These are phyloP conservation scores for Thielaviopsis ethacetica DNA, from an alignment of 2,329 filamentous ascomycete genomes.

Conservation along the genomic window DNA sequence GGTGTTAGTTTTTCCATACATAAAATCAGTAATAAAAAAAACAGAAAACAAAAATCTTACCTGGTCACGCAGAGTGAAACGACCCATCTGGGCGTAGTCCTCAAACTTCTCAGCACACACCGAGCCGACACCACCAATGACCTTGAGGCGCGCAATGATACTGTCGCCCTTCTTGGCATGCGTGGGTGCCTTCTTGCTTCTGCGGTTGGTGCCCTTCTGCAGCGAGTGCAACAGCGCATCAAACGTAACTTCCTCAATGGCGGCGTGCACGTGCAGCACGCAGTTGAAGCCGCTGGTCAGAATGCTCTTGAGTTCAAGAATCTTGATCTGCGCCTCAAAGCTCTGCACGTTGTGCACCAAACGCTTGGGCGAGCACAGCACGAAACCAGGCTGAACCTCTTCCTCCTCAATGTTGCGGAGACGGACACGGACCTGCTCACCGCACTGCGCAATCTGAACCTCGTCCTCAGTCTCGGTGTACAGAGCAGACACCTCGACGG, in stretches of 20 bases:
- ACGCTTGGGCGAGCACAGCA: slow-evolving; percentile 86
- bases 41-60: slow-evolving; percentile 27
- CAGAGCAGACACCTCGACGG: slow-evolving; percentile 63
- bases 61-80: slow-evolving; percentile 80
- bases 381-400: slow-evolving; percentile 88
- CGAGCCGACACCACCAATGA: slow-evolving; percentile 68
- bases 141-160: slow-evolving; percentile 83
- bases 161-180: slow-evolving; percentile 70
- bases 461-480: slow-evolving; percentile 97
- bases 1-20: not conserved
- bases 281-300: slow-evolving; percentile 93
- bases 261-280: slow-evolving; percentile 90
- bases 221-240: slow-evolving; percentile 76
- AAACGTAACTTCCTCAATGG: slow-evolving; percentile 95
- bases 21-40: not conserved
- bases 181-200: slow-evolving; percentile 82
- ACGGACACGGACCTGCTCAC: slow-evolving; percentile 85
- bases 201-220: slow-evolving; percentile 83
- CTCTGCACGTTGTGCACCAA: slow-evolving; percentile 76
- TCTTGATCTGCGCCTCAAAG: slow-evolving; percentile 93
- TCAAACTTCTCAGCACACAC: slow-evolving; percentile 93
- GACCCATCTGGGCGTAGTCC: slow-evolving; percentile 85
- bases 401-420: slow-evolving; percentile 94
- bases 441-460: slow-evolving; percentile 62
- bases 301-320: slow-evolving; percentile 88